A percentile compares a stretch with the other conserved stretches of the same genome.
Evolutionary conservation across 2,329 filamentous ascomycete genomes (phyloP).

Genomic region (Diaporthe batatas): DNA sequence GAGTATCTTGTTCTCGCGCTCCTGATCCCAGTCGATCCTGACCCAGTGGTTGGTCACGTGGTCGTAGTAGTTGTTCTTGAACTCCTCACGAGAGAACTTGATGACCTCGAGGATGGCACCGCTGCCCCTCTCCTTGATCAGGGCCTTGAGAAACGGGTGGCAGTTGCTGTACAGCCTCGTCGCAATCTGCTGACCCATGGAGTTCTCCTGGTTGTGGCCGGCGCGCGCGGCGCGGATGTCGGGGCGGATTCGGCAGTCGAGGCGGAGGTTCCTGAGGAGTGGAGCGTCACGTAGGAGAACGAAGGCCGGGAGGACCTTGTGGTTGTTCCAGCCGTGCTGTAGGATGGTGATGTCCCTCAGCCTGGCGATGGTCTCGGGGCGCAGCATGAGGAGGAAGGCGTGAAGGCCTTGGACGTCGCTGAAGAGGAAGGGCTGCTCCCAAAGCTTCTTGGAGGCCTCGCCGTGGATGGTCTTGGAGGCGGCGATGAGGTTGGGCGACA

Average conservation of each 20-base stretch:
- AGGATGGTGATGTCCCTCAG: constrained; percentile 19
- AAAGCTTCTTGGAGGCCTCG: background rate
- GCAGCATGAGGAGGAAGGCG: background rate
- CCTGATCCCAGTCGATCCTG: background rate
- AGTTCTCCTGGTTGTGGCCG: too few species aligned
- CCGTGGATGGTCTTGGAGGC: background rate
- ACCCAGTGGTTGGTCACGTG: background rate
- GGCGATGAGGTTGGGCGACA: constrained; percentile 24
- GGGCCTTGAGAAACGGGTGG: background rate
- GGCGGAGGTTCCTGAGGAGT: constrained; percentile 1
- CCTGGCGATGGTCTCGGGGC: background rate
- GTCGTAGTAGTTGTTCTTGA: background rate
- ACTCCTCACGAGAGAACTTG: background rate
- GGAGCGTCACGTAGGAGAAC: background rate
- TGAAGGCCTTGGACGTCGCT: background rate
- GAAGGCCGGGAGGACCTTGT: background rate
- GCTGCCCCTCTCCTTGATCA: background rate
- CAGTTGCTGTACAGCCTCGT: background rate
- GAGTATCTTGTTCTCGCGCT: background rate
- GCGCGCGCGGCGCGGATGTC: background rate
- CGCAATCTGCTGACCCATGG: background rate
- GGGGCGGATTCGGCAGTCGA: background rate
- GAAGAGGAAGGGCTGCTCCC: constrained; percentile 30
- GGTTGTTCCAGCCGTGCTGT: background rate
- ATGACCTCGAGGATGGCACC: background rate